Evolutionary conservation across 1,284 basidiomycete genomes (phyloP).

Genomic region (Marasmius sp.): DNA sequence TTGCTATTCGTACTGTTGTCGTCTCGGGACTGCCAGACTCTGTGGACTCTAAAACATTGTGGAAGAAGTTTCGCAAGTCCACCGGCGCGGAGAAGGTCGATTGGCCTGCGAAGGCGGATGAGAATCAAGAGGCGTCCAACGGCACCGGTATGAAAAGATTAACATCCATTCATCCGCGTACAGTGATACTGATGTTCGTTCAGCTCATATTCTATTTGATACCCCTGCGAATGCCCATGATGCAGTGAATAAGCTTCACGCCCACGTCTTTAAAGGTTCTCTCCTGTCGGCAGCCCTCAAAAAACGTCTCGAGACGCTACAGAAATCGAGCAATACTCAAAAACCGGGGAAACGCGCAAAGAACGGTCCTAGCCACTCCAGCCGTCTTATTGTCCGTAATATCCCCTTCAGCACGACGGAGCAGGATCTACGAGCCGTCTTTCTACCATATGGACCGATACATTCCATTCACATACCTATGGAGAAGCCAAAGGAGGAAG

Average conservation of each 20-base stretch:
- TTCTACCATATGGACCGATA: conserved; percentile 88
- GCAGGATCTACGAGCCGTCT: conserved; percentile 84
- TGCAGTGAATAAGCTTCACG: conserved; percentile 84
- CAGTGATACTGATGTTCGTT: neutral
- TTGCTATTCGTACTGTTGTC: conserved; percentile 80
- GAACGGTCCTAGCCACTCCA: conserved; percentile 62
- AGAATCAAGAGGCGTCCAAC: conserved; percentile 37
- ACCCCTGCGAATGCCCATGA: conserved; percentile 72
- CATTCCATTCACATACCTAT: conserved; percentile 83
- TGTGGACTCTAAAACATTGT: conserved; percentile 73
- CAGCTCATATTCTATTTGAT: conserved; percentile 79
- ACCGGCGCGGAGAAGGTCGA: conserved; percentile 70
- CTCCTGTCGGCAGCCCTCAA: conserved; percentile 90
- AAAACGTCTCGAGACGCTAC: conserved; percentile 77
- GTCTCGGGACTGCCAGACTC: conserved; percentile 72
- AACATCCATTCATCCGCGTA: conserved; percentile 4
- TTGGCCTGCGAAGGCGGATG: conserved; percentile 59
- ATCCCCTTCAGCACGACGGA: conserved; percentile 82
- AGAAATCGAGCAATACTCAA: conserved; percentile 41
- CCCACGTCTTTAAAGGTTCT: conserved; percentile 90
- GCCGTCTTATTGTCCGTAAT: conserved; percentile 90
- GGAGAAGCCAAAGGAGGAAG: conserved; percentile 23
- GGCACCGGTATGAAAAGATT: conserved; percentile 24
- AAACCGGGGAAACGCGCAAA: conserved; percentile 23
- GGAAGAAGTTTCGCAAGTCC: conserved; percentile 88